Percentiles rank a stretch among this genome's conserved stretches.
phyloP scores from a whole-genome alignment of 768 basidiomycete species.

The Stropharia rugosoannulata region DNA sequence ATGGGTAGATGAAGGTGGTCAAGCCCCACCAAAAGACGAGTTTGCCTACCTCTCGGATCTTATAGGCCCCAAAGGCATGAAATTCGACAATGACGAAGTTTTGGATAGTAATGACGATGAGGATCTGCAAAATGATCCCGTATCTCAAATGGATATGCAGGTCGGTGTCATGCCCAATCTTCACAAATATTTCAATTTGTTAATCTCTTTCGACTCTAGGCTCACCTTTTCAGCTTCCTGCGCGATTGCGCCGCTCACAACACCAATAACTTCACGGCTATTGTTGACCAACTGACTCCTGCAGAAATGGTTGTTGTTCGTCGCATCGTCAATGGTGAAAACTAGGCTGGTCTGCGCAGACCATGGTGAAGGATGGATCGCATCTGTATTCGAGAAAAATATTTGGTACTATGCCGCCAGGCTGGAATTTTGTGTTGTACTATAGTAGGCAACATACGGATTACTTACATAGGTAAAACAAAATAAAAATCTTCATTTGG shows the following conservation, averaged over 20 bases:
- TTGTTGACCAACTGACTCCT: conserved; percentile 64
- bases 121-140: conserved; percentile 82
- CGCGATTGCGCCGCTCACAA: conserved; percentile 65
- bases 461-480: too few relatives aligned
- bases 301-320: conserved; percentile 74
- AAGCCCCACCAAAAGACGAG: conserved; percentile 67
- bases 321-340: conserved; percentile 33
- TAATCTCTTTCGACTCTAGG: conserved; percentile 36
- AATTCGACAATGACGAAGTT: conserved; percentile 78
- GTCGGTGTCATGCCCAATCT: conserved; percentile 24
- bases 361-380: not conserved
- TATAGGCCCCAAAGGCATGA: conserved; percentile 70
- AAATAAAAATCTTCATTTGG: too few relatives aligned
- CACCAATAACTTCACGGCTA: conserved; percentile 55
- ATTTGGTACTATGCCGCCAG: too few relatives aligned
- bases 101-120: conserved; percentile 78
- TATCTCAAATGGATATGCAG: conserved; percentile 85
- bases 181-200: not conserved
- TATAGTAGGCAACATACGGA: too few relatives aligned
- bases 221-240: conserved; percentile 69
- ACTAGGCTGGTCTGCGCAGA: not conserved
- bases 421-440: too few relatives aligned
- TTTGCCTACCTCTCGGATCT: conserved; percentile 83
- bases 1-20: conserved; percentile 84
- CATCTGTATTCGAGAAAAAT: not conserved